Percentiles rank a stretch among this genome's conserved stretches.
These are phyloP conservation scores for Evernia prunastri DNA, from an alignment of 495 filamentous ascomycete genomes.

Conservation along the genomic window DNA sequence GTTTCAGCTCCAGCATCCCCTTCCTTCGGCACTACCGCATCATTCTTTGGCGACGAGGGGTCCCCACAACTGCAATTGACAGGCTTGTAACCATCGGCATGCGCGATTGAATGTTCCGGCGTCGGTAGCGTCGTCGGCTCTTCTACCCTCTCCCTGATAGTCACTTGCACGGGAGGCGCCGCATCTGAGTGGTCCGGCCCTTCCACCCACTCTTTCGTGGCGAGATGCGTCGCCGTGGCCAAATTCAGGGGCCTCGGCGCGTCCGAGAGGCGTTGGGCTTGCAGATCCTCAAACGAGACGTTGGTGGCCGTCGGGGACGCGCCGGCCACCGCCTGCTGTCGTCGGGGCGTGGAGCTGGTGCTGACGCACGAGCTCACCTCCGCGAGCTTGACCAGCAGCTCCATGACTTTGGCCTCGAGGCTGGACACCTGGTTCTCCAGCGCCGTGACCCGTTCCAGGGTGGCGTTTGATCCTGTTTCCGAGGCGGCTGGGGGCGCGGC, in stretches of 20 bases:
- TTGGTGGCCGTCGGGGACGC: not conserved
- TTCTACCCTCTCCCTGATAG: not conserved
- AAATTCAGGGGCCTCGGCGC: not conserved
- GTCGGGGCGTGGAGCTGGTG: not conserved
- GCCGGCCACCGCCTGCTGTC: constrained; percentile 2
- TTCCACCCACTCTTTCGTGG: not conserved
- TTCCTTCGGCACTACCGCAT: not conserved
- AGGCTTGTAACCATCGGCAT: not conserved
- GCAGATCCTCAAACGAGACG: not conserved
- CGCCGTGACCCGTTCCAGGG: constrained; percentile 1
- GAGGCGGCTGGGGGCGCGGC: not conserved
- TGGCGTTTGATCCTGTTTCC: not conserved
- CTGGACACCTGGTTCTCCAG: constrained; percentile 12
- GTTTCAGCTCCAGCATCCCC: not conserved
- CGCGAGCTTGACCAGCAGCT: not conserved
- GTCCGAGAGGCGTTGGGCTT: not conserved
- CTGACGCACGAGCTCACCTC: constrained; percentile 7
- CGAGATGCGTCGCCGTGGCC: not conserved
- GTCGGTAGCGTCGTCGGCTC: not conserved
- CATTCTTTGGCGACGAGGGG: not conserved
- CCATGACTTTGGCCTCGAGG: not conserved
- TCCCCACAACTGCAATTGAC: not conserved
- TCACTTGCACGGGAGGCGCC: not conserved
- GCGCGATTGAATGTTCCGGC: not conserved
- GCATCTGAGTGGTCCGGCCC: not conserved